Percentiles rank a stretch among this genome's conserved stretches.
These are phyloP conservation scores for Austroboletus olivaceoglutinosus DNA, from an alignment of 1,284 basidiomycete genomes.

Conservation along the genomic window DNA sequence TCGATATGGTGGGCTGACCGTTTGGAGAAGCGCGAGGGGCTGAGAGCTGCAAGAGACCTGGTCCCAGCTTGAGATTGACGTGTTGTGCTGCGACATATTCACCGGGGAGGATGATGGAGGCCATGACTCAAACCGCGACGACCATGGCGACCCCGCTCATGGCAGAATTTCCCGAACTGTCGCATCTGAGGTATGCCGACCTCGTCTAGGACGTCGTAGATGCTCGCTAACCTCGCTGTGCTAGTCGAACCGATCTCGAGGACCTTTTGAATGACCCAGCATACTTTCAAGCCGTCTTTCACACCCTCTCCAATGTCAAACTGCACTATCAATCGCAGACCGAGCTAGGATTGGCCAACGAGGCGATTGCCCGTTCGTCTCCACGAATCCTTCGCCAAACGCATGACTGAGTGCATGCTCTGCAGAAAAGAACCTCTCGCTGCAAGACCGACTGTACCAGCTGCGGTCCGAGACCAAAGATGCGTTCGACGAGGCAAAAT, in stretches of 20 bases:
- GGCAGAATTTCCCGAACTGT: conserved; percentile 68
- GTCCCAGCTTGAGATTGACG: conserved; percentile 76
- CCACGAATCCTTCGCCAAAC: neutral
- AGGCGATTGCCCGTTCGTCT: conserved; percentile 75
- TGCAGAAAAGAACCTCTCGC: conserved; percentile 64
- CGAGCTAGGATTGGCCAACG: conserved; percentile 78
- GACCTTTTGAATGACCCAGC: conserved; percentile 77
- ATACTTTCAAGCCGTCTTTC: conserved; percentile 86
- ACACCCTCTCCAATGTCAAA: conserved; percentile 73
- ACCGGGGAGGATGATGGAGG: conserved; percentile 61
- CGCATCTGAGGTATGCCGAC: conserved; percentile 59
- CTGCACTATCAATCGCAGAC: conserved; percentile 71
- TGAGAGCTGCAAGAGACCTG: conserved; percentile 60
- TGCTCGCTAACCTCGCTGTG: conserved; percentile 6
- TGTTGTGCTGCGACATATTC: conserved; percentile 66
- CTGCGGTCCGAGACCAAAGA: conserved; percentile 78
- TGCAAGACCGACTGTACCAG: conserved; percentile 71
- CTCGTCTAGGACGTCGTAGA: conserved; percentile 3
- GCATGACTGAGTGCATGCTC: conserved; percentile 7
- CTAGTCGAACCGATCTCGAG: conserved; percentile 83
- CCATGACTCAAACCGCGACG: conserved; percentile 37
- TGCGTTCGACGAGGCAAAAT: conserved; percentile 81
- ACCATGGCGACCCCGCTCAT: conserved; percentile 44
- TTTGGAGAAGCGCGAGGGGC: conserved; percentile 20
- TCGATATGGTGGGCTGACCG: conserved; percentile 51